Conservation (phyloP, 140 eudicot species). For the Stevia rebaudiana region DNA sequence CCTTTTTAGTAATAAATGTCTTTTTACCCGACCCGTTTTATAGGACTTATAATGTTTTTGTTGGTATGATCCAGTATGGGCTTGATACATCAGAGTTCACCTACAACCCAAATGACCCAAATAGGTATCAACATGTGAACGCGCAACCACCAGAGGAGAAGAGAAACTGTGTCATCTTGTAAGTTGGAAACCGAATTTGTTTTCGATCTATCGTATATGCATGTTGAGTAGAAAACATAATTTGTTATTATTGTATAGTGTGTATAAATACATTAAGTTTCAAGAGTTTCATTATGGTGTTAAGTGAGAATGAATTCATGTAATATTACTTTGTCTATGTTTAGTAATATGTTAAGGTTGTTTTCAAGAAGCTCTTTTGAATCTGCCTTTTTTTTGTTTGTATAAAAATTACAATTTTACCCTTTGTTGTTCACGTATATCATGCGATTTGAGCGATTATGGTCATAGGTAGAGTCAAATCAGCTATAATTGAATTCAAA, state of each 20-base stretch:
- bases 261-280: constrained; percentile 26
- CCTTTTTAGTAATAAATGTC: background rate
- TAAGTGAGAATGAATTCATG: background rate
- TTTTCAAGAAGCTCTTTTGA: too few relatives aligned
- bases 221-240: background rate
- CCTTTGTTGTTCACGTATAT: too few relatives aligned
- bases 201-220: constrained; percentile 18
- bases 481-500: too few relatives aligned
- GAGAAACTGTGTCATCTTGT: constrained; percentile 73
- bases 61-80: constrained; percentile 54
- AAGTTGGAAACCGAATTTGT: constrained; percentile 11
- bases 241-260: constrained; percentile 8
- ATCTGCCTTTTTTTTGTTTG: too few relatives aligned
- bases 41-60: constrained; percentile 2
- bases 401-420: too few relatives aligned
- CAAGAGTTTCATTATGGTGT: constrained; percentile 9
- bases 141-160: constrained; percentile 56
- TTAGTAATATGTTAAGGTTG: background rate
- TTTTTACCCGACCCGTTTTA: background rate
- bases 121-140: constrained; percentile 51
- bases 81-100: constrained; percentile 93
- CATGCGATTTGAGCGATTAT: too few relatives aligned
- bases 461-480: background rate
- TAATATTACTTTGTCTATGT: background rate
- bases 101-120: constrained; percentile 75